Evolutionary conservation across 2,329 filamentous ascomycete genomes (phyloP), one percentile per base, ranked within the genome.

Genomic region (Sporothrix sp.): DNA sequence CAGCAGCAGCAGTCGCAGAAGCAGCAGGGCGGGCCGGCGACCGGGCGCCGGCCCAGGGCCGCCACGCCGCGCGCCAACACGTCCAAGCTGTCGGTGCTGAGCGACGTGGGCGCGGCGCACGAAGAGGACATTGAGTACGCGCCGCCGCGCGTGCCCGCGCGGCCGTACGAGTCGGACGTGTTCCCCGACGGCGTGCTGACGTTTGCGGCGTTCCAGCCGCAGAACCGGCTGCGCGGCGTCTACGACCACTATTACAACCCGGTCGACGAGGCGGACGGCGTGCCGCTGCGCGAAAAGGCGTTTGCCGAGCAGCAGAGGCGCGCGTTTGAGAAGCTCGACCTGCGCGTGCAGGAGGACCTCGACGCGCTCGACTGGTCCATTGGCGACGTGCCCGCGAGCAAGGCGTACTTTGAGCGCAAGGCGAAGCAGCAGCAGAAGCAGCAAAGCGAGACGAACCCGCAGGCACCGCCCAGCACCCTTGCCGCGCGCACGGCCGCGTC

Each of bases 101-200:
- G 74, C 4, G 52, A 54, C 42, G 25, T 23, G 7, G 16, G 18
- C 20, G 13, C 28, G 14, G 13, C 70, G 73, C 21, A 76, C 23
- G 80, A 86, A 39, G 81, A 82, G 23, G 90, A 96, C 50, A 80
- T 91, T 54, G 93, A 97, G 71, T 95, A 95, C 65, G 89, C 88
- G 63, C 88, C 91, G 6, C 87, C 88, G 0, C 82, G 74, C 54
- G 76, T 82, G 1, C 76, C 75, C 57, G 74, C 80, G n/a, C 68
- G 80, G 10, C 77, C 78, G 0, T 86, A 87, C 60, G 73, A 84
- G 58, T 85, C 83, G 18, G 83, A 87, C 49, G 74, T 85, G 52
- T 79, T 85, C 54, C 80, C 81, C 4, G 68, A 73, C 40, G 72
- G 70, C 1, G 71, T 70, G 40, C 65, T 82, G 33, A 80, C 73